phyloP scores from a whole-genome alignment of 345 rosid species.

The Raphanus sativus region DNA sequence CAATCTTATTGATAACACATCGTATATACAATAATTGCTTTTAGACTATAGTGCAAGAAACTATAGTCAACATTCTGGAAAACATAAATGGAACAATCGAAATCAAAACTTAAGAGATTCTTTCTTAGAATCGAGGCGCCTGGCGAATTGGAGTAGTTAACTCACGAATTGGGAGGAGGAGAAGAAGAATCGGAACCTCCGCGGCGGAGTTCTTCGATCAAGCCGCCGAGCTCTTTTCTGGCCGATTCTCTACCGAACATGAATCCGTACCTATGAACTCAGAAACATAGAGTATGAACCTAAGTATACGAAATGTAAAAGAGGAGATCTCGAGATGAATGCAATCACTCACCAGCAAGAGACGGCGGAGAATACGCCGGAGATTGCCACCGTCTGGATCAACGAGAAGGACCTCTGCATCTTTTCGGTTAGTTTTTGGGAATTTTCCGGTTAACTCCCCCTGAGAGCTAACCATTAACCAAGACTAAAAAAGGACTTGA shows the following conservation, averaged over 20 bases:
- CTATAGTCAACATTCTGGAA: slow-evolving; percentile 5
- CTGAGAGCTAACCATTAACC: too few species aligned
- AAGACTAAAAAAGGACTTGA: too few species aligned
- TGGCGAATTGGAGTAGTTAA: slow-evolving; percentile 22
- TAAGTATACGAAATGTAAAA: neutral
- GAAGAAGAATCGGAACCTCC: slow-evolving; percentile 37
- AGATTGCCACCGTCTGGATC: slow-evolving; percentile 70
- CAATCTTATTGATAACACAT: slow-evolving; percentile 8
- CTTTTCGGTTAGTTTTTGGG: neutral
- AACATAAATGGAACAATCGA: slow-evolving; percentile 1
- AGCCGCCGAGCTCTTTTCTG: slow-evolving; percentile 73
- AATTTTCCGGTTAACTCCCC: neutral
- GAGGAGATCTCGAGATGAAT: neutral
- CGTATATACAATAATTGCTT: slow-evolving; percentile 20
- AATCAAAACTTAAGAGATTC: neutral
- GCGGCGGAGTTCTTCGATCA: slow-evolving; percentile 76
- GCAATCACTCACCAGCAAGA: slow-evolving; percentile 53
- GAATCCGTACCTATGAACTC: slow-evolving; percentile 74
- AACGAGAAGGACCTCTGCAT: slow-evolving; percentile 69
- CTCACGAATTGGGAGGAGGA: slow-evolving; percentile 43
- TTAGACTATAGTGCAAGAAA: neutral
- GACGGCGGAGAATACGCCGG: slow-evolving; percentile 82
- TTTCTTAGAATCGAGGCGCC: slow-evolving; percentile 1
- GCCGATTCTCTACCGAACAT: slow-evolving; percentile 92
- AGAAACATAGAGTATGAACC: neutral